These are phyloP conservation scores for Mucor mucedo DNA, from an alignment of 371 early-diverging fungal genomes.

Conservation along the genomic window DNA sequence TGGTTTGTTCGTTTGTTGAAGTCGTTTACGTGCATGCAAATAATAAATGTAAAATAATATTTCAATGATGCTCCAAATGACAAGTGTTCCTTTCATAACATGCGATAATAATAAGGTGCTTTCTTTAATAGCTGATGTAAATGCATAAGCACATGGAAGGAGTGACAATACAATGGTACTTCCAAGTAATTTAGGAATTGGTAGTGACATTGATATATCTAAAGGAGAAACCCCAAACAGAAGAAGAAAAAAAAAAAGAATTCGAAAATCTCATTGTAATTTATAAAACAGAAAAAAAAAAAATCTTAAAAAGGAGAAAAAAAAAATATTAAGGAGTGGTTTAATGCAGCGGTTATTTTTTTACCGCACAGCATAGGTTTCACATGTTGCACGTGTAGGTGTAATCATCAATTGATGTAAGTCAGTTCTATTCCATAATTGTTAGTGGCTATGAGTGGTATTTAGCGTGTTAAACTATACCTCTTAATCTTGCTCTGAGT, in stretches of 20 bases:
- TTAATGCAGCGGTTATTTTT: not conserved
- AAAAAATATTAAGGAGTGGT: slow-evolving; percentile 11
- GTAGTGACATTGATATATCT: slow-evolving; percentile 3
- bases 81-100: not conserved
- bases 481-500: slow-evolving; percentile 61
- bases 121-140: not conserved
- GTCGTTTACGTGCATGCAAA: slow-evolving; percentile 26
- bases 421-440: slow-evolving; percentile 25
- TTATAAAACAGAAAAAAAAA: not conserved
- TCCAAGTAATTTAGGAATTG: slow-evolving; percentile 7
- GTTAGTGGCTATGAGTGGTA: not conserved
- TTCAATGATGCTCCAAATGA: slow-evolving; percentile 48
- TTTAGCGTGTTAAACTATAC: slow-evolving; percentile 24
- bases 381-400: slow-evolving; percentile 22
- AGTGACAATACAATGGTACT: not conserved
- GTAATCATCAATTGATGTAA: slow-evolving; percentile 19
- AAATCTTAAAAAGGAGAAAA: slow-evolving; percentile 1
- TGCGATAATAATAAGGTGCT: not conserved
- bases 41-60: slow-evolving; percentile 51
- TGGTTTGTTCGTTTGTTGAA: slow-evolving; percentile 34
- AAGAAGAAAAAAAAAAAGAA: slow-evolving; percentile 9
- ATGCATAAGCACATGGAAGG: not conserved
- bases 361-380: slow-evolving; percentile 7
- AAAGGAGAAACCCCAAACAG: slow-evolving; percentile 12
- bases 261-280: slow-evolving; percentile 9